Base-by-base conservation (phyloP, 345 rosid genomes). In the Camelina sativa region DNA sequence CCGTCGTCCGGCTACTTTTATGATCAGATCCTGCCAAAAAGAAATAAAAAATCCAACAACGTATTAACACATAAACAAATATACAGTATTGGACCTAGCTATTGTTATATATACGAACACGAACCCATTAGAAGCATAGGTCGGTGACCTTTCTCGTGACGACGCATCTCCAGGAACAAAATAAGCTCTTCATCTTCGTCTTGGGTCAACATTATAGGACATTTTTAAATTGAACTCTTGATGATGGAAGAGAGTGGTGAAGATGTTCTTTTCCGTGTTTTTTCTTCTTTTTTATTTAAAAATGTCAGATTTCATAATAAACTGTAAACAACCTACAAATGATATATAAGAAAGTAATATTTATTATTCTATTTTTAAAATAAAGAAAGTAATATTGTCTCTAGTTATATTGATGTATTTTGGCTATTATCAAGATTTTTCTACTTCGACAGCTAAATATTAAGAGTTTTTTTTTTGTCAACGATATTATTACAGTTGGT, bases 181-280 rank as follows among this genome's bases (percentile, higher is more conserved):
- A 87, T 76, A n/a, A 90, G 90, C 84, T 92, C 91, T 56, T 90
- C 96, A 48, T 88, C 92, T 79, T 62, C 83, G 67, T 90, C 84
- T 72, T 81, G 82, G 84, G 87, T 81, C 85, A 82, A 80, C 89
- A 81, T 52, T 16, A 53, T 34, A 16, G 0, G 13, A 6, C 63
- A 72, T 17, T 15, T 54, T 43, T 19, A 19, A 7, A 54, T 44
- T 38, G 37, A 47, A 74, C 50, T 19, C 46, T 48, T 57, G 13
- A 50, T 35, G 19, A 40, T 28, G 62, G 47, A 60, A 51, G 40
- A 75, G 38, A 67, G 79, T 75, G 73, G 79, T 32, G 73, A 52
- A 75, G 62, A 5, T 75, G 79, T 75, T 75, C 62, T 51, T 30
- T 57, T 66, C 11, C 15, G 8, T 66, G 25, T 48, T 48, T 65